Evolutionary conservation across 176 grass and related monocot species (phyloP), one percentile per base, ranked within the genome.

Genomic region (Ensete ventricosum): DNA sequence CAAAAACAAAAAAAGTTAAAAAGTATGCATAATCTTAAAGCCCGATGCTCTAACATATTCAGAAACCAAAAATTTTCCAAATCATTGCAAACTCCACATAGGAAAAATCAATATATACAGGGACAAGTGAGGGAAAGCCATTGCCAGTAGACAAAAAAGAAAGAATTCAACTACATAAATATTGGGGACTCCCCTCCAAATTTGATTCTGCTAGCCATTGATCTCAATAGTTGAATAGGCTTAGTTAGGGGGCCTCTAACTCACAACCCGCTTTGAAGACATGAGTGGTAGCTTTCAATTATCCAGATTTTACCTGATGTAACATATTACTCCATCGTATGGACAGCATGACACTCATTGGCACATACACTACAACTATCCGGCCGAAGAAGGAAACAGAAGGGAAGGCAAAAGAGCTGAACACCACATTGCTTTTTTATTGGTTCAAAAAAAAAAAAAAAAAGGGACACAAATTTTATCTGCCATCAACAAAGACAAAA

Each of bases 381-480:
- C n/a, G 57, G 57, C 21, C 19, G 3, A 65, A 65, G 8, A 65
- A 65, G 11, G 63, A 25, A 12, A 65, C 11, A 27, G 9, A 65
- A 26, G 63, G 26, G 13, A 4, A 26, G 13, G 11, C 1, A 65
- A 65, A 65, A 26, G 11, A 65, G 21, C 11, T 65, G 63, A 65
- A 65, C 63, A 26, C 63, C 26, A 14, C 3, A 13, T 26, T 65
- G 10, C 20, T 19, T 65, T 65, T 65, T 71, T 73, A 81, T 81
- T 73, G 50, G 50, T 59, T 70, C 14, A 72, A 43, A 6, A 23
- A 23, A 21, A 72, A 43, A 6, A 23, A 23, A 23, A 21, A 72
- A 43, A 43, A 6, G 52, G 21, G 62, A 53, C 23, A 81, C 53
- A 81, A 66, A 76, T 26, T 23, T 23, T 51, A 63, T 77, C 25